Conservation (phyloP, 345 rosid species). For the Sisymbrium altissimum region DNA sequence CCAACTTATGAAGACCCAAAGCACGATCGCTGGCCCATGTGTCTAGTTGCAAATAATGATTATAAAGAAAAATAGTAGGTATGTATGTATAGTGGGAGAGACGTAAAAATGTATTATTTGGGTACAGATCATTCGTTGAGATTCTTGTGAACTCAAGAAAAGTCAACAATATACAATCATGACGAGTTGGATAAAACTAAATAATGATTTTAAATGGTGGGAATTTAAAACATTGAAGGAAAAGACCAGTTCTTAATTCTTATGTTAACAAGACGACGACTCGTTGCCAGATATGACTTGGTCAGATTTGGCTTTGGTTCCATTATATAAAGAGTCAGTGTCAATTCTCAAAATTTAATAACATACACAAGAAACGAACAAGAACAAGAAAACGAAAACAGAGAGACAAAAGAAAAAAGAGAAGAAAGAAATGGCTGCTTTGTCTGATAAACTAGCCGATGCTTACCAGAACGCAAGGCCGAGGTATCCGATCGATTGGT, state of each 20-base stretch:
- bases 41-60: no score
- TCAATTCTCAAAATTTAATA: background rate
- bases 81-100: no score
- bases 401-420: background rate
- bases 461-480: slow-evolving; percentile 55
- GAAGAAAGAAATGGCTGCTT: slow-evolving; percentile 37
- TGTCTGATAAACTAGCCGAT: slow-evolving; percentile 59
- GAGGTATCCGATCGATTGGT: slow-evolving; percentile 51
- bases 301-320: slow-evolving; percentile 6
- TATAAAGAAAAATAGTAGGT: no score
- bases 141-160: background rate
- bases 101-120: background rate
- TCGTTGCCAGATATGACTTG: slow-evolving; percentile 26
- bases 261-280: background rate
- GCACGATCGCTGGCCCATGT: background rate
- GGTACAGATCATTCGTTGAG: no score
- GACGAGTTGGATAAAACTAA: background rate
- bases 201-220: background rate
- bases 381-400: background rate
- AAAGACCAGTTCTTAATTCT: background rate
- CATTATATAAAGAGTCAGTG: background rate
- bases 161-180: background rate
- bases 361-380: background rate
- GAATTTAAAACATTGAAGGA: background rate
- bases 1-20: background rate